Evolutionary conservation across 2,329 filamentous ascomycete genomes (phyloP).

Genomic region (Ophiocordyceps camponoti-leonardi): DNA sequence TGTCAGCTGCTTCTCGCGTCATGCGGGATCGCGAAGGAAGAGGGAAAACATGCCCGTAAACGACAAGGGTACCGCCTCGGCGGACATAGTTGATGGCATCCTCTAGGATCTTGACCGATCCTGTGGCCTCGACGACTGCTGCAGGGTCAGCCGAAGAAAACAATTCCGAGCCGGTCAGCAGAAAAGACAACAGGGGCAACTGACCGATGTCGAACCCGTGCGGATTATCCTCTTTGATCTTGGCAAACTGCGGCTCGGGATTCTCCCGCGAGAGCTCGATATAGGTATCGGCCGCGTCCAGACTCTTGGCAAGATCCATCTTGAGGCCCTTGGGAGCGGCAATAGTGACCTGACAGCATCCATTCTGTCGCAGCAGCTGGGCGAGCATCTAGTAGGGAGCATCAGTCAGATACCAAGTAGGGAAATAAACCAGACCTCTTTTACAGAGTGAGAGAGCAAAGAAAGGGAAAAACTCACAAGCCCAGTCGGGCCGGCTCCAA

Average conservation of each 20-base stretch:
- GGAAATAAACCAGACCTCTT: too few species aligned
- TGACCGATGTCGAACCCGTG: constrained; percentile 54
- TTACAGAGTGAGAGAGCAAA: not conserved
- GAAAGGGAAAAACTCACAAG: constrained; percentile 25
- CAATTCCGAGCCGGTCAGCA: not conserved
- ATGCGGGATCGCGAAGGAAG: not conserved
- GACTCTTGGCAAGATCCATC: constrained; percentile 47
- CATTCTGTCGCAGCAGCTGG: constrained; percentile 46
- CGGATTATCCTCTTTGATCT: constrained; percentile 46
- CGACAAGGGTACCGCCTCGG: constrained; percentile 52
- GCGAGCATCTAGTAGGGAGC: constrained; percentile 27
- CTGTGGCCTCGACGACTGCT: constrained; percentile 48
- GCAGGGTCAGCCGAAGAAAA: constrained; percentile 1
- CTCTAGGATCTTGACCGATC: constrained; percentile 50
- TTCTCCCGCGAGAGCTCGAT: constrained; percentile 35
- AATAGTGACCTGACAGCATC: constrained; percentile 52
- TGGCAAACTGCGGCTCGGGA: constrained; percentile 39
- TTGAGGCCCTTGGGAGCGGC: constrained; percentile 53
- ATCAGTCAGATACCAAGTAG: too few species aligned
- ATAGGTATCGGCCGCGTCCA: constrained; percentile 36
- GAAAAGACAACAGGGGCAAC: constrained; percentile 2
- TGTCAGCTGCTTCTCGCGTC: constrained; percentile 1
- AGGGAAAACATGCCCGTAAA: constrained; percentile 31
- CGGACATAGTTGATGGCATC: constrained; percentile 55
- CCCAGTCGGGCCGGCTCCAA: constrained; percentile 50